Percentiles rank a stretch among this genome's conserved stretches.
Evolutionary conservation across 257 asterid species (phyloP).

Genomic region (Nemophila menziesii): DNA sequence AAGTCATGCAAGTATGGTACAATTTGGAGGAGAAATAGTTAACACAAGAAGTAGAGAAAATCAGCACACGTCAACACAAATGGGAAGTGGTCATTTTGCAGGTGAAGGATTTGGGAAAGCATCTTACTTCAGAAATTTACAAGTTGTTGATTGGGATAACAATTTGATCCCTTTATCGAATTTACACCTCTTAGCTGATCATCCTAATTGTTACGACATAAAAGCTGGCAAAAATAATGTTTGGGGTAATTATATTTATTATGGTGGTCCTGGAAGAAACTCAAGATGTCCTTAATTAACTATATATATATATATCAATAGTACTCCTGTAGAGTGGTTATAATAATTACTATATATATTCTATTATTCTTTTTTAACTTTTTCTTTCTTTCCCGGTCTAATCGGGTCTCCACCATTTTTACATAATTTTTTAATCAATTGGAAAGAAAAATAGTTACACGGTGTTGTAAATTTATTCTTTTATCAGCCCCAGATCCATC

Average conservation of each 20-base stretch:
- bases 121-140: slow-evolving; percentile 71
- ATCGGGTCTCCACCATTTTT: background rate
- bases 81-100: slow-evolving; percentile 93
- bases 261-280: slow-evolving; percentile 92
- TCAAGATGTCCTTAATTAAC: slow-evolving; percentile 58
- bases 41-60: slow-evolving; percentile 65
- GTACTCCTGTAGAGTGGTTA: too few relatives aligned
- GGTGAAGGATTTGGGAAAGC: slow-evolving; percentile 79
- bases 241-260: slow-evolving; percentile 86
- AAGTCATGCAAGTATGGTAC: slow-evolving; percentile 78
- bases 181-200: slow-evolving; percentile 81
- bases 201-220: slow-evolving; percentile 67
- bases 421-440: too few relatives aligned
- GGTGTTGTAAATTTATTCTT: too few relatives aligned
- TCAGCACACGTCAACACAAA: slow-evolving; percentile 70
- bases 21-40: slow-evolving; percentile 85
- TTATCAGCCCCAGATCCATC: background rate
- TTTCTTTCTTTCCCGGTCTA: background rate
- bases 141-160: slow-evolving; percentile 92
- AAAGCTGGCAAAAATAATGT: slow-evolving; percentile 72
- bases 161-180: slow-evolving; percentile 57
- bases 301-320: too few relatives aligned
- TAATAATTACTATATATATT: too few relatives aligned
- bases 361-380: background rate
- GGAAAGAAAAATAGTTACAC: background rate